phyloP scores from a whole-genome alignment of 2,329 filamentous ascomycete species.

The Sclerotinia trifoliorum region DNA sequence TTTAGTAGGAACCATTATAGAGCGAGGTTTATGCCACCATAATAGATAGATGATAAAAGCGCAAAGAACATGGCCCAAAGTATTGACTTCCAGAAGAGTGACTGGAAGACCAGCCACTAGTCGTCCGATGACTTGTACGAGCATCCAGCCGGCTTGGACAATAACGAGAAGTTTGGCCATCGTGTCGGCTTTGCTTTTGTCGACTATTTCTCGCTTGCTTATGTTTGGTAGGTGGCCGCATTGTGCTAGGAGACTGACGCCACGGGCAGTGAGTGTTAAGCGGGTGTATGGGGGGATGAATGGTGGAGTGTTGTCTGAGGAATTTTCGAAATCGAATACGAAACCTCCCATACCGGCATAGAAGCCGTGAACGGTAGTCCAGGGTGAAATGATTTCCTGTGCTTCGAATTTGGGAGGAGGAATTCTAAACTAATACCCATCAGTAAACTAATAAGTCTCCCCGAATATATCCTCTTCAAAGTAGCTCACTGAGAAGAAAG shows the following conservation, averaged over 20 bases:
- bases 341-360: slow-evolving; percentile 29
- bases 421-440: not conserved
- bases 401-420: not conserved
- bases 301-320: not conserved
- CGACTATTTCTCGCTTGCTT: slow-evolving; percentile 26
- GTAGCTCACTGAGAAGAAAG: not conserved
- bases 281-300: not conserved
- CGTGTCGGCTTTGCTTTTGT: slow-evolving; percentile 36
- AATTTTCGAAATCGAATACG: not conserved
- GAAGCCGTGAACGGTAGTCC: slow-evolving; percentile 25
- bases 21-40: slow-evolving; percentile 26
- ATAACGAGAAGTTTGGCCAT: slow-evolving; percentile 35
- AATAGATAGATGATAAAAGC: slow-evolving; percentile 25
- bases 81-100: slow-evolving; percentile 36
- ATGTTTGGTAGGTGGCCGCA: not conserved
- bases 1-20: slow-evolving; percentile 21
- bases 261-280: slow-evolving; percentile 3
- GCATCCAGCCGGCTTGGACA: slow-evolving; percentile 33
- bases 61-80: slow-evolving; percentile 32
- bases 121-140: slow-evolving; percentile 31
- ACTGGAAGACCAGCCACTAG: slow-evolving; percentile 30
- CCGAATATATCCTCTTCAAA: too few species aligned
- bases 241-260: slow-evolving; percentile 5
- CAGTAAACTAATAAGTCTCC: not conserved
- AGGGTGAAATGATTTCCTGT: not conserved